Base-by-base conservation (phyloP, 176 grass and related monocot genomes). In the Saccharum spontaneum region DNA sequence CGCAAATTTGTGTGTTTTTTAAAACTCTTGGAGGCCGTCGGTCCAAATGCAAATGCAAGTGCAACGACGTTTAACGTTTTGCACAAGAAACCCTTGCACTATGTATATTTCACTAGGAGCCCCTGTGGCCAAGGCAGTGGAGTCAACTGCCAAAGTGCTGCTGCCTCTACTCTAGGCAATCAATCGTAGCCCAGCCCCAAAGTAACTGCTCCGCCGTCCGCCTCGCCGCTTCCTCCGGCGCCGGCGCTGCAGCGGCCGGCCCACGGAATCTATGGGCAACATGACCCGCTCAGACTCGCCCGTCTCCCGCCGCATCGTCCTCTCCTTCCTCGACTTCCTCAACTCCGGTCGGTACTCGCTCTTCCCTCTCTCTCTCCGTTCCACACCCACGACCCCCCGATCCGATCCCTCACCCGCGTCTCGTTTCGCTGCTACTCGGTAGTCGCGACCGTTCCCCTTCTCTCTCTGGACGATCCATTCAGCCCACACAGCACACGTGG, bases 281-380 rank as follows among this genome's bases (percentile, higher is more conserved):
- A 80, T 81, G 87, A 85, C 89, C 54, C 69, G 87, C 4, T 87
- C 91, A 2, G 89, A 97, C 85, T 97, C 91, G 15, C 94, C 91
- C 66, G 76, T 86, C 17, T 91, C 82, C 22, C 91, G 91, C 44
- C 88, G 87, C 57, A 77, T 97, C 94, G 87, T 93, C 28, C 82
- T 83, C 86, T 79, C 94, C 39, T 97, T 97, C 91, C 43, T 97
- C 60, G 91, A 93, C 75, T 97, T 97, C 79, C 91, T 97, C 64
- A 87, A 78, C 71, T 97, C 94, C 22, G 94, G 94, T 97, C 49
- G 22, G 86, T 92, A n/a, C 13, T 22, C 36, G 5, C 24, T 14
- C 36, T 38, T 10, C 45, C 20, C 9, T 7, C 64, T 66, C 10
- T 14, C 39, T 45, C 70, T 14, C 10, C 48, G 46, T 50, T 76